phyloP scores from a whole-genome alignment of 805 yeast genomes.

The Wickerhamia fluorescens region DNA sequence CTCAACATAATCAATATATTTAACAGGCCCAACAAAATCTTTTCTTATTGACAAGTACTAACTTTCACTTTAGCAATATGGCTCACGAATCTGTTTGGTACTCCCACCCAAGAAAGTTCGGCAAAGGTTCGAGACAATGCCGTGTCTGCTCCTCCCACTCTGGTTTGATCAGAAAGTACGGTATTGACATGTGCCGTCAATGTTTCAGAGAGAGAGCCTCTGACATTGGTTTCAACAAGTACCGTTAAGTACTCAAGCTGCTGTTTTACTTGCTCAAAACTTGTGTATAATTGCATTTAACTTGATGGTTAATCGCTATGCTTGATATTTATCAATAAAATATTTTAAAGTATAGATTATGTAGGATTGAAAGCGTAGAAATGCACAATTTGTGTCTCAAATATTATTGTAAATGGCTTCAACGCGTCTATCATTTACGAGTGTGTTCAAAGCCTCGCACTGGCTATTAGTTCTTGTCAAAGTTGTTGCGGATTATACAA shows the following conservation, averaged over 20 bases:
- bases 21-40: too few relatives aligned
- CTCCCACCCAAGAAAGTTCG: constrained; percentile 99
- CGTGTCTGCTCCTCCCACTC: constrained; percentile 98
- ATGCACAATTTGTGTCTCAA: too few relatives aligned
- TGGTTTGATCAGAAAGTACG: constrained; percentile 99
- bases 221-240: constrained; percentile 99
- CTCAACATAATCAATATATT: too few relatives aligned
- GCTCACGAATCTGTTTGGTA: constrained; percentile 99
- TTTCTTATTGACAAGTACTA: constrained; percentile 28
- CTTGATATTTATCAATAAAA: constrained; percentile 2
- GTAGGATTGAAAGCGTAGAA: constrained; percentile 1
- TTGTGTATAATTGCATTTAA: constrained; percentile 5
- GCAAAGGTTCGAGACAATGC: constrained; percentile 99
- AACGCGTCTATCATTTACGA: too few relatives aligned
- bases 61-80: constrained; percentile 56
- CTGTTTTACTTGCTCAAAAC: too few relatives aligned
- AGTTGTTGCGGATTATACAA: too few relatives aligned
- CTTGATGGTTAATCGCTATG: constrained; percentile 4
- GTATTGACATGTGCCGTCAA: constrained; percentile 99
- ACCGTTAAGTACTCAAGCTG: constrained; percentile 93
- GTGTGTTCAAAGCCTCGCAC: too few relatives aligned
- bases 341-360: constrained; percentile 2
- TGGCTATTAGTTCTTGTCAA: too few relatives aligned
- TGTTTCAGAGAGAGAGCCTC: constrained; percentile 99
- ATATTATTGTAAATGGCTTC: too few relatives aligned